Percentiles rank a stretch among this genome's conserved stretches.
phyloP scores from a whole-genome alignment of 306 rosid species.

The Lithocarpus polystachyus region DNA sequence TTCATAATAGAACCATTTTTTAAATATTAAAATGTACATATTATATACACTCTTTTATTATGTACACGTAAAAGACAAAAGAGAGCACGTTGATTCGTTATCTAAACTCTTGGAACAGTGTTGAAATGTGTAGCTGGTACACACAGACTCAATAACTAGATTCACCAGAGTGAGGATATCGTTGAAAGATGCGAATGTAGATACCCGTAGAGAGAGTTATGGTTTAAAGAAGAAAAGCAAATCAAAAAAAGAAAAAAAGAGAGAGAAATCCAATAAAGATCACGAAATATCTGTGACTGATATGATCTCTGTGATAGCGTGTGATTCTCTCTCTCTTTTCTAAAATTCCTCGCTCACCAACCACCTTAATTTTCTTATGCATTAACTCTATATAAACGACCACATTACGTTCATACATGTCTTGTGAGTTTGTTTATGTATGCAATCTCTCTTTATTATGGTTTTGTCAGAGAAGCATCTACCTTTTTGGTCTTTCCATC shows the following conservation, averaged over 20 bases:
- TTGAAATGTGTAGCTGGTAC: background rate
- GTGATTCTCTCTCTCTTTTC: slow-evolving; percentile 24
- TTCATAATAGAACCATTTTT: too few relatives aligned
- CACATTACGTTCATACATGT: slow-evolving; percentile 40
- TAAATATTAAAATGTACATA: background rate
- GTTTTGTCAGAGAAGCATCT: slow-evolving; percentile 19
- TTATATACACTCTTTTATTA: too few relatives aligned
- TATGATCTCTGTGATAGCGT: slow-evolving; percentile 22
- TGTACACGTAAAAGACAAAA: background rate
- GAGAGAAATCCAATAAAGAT: slow-evolving; percentile 73
- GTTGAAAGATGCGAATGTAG: slow-evolving; percentile 26
- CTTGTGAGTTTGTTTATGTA: slow-evolving; percentile 42
- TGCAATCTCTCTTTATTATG: background rate
- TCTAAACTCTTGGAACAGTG: background rate
- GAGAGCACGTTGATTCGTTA: background rate
- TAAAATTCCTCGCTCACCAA: slow-evolving; percentile 52
- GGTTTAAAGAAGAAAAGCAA: slow-evolving; percentile 33
- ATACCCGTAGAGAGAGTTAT: slow-evolving; percentile 22
- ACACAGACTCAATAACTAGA: background rate
- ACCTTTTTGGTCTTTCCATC: slow-evolving; percentile 23
- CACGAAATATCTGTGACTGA: slow-evolving; percentile 71
- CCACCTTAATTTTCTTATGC: slow-evolving; percentile 31
- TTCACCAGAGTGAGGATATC: slow-evolving; percentile 2
- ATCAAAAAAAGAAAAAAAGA: slow-evolving; percentile 73
- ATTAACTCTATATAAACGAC: slow-evolving; percentile 29